These are phyloP conservation scores for Boletus vermiculosoides DNA, from an alignment of 768 basidiomycete genomes.

Conservation along the genomic window DNA sequence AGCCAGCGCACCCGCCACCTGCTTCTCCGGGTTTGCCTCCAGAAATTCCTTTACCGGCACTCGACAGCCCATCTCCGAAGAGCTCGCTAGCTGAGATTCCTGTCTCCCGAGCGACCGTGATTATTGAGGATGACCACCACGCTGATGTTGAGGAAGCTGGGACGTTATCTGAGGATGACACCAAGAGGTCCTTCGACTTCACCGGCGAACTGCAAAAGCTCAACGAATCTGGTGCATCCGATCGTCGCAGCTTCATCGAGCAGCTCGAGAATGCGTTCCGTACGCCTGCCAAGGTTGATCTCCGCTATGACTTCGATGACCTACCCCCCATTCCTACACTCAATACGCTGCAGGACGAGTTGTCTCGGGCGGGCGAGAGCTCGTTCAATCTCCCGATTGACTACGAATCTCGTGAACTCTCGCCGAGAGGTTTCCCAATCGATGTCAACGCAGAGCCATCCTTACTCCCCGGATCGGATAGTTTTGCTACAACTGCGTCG, in stretches of 20 bases:
- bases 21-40: slow-evolving; percentile 47
- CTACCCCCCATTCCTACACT: slow-evolving; percentile 55
- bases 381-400: slow-evolving; percentile 21
- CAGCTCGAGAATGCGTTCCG: slow-evolving; percentile 79
- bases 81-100: slow-evolving; percentile 30
- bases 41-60: slow-evolving; percentile 37
- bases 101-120: slow-evolving; percentile 43
- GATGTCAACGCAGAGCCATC: slow-evolving; percentile 37
- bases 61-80: slow-evolving; percentile 1
- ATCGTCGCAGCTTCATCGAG: slow-evolving; percentile 75
- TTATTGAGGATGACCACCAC: slow-evolving; percentile 44
- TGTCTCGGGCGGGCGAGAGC: slow-evolving; percentile 23
- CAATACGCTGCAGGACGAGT: slow-evolving; percentile 35
- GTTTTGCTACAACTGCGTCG: slow-evolving; percentile 27
- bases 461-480: slow-evolving; percentile 39
- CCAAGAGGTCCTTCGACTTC: slow-evolving; percentile 81
- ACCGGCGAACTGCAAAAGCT: slow-evolving; percentile 73
- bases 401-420: slow-evolving; percentile 18
- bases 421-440: slow-evolving; percentile 15
- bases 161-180: slow-evolving; percentile 57
- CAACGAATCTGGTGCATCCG: slow-evolving; percentile 66
- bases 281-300: slow-evolving; percentile 68
- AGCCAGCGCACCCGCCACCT: not conserved
- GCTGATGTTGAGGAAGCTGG: slow-evolving; percentile 42
- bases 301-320: slow-evolving; percentile 48